A percentile compares a stretch with the other conserved stretches of the same genome.
Conservation (phyloP, 2,329 filamentous ascomycete genomes). For the Alternaria sp. region DNA sequence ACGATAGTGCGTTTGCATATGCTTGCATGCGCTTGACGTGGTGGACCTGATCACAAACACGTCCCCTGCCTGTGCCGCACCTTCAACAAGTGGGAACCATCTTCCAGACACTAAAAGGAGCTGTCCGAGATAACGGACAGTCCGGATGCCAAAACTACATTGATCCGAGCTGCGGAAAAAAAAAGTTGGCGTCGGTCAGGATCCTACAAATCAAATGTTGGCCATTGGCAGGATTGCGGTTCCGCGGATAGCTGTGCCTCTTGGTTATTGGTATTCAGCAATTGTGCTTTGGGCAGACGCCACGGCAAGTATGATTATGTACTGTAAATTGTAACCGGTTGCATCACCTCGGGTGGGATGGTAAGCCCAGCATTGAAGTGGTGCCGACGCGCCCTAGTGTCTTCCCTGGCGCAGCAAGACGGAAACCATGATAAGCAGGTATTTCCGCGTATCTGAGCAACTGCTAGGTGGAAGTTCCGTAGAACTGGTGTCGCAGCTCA, state of each 20-base stretch:
- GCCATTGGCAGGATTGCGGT: background rate
- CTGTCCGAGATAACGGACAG: constrained; percentile 1
- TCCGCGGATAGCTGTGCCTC: constrained; percentile 6
- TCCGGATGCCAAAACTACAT: constrained; percentile 5
- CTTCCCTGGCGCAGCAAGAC: background rate
- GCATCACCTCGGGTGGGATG: background rate
- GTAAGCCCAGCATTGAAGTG: constrained; percentile 3
- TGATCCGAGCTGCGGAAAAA: background rate
- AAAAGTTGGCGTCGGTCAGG: background rate
- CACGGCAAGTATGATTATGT: constrained; percentile 11
- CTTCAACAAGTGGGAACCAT: constrained; percentile 5
- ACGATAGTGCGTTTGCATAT: background rate
- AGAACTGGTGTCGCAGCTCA: background rate
- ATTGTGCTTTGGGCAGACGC: background rate
- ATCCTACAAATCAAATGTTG: background rate
- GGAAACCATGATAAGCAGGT: background rate
- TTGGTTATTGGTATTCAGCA: constrained; percentile 2
- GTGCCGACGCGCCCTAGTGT: constrained; percentile 6
- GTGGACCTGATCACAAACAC: background rate
- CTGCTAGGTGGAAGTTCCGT: background rate
- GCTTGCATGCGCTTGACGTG: background rate
- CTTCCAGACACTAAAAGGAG: constrained; percentile 2
- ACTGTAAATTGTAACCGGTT: constrained; percentile 18
- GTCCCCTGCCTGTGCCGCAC: constrained; percentile 1
- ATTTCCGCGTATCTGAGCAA: background rate